These are phyloP conservation scores for Paramecium primaurelia DNA, from an alignment of 73 alveolate species.

Conservation along the genomic window DNA sequence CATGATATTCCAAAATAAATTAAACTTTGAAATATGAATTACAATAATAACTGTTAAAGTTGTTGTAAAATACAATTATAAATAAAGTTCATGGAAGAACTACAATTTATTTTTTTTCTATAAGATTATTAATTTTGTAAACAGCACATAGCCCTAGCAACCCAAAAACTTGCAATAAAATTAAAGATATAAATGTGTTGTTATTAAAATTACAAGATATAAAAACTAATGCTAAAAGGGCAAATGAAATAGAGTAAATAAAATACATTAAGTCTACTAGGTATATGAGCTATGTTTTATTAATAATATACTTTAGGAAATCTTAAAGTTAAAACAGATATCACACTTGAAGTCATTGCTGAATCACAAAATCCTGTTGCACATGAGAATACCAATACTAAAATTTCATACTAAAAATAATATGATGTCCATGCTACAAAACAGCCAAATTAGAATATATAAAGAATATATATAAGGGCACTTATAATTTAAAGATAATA, in stretches of 20 bases:
- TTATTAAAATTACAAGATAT: background rate
- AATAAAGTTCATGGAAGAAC: background rate
- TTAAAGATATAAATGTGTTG: background rate
- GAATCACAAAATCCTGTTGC: background rate
- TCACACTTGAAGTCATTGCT: background rate
- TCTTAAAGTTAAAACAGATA: background rate
- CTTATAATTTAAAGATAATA: background rate
- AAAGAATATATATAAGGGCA: background rate
- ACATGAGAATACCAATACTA: conserved; percentile 1
- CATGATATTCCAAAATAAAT: too few species aligned
- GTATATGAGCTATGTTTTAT: background rate
- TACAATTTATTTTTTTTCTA: background rate
- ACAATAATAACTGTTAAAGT: background rate
- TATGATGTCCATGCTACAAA: background rate
- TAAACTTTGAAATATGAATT: too few species aligned
- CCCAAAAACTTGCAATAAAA: background rate
- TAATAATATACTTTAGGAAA: background rate
- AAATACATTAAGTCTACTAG: conserved; percentile 5
- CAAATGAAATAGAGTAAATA: background rate
- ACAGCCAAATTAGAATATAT: background rate
- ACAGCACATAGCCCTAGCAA: background rate
- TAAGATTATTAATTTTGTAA: background rate
- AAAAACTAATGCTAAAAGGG: background rate
- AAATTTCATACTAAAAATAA: background rate
- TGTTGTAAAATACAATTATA: background rate